Evolutionary conservation across 345 rosid species (phyloP).

Genomic region (Acer saccharum): DNA sequence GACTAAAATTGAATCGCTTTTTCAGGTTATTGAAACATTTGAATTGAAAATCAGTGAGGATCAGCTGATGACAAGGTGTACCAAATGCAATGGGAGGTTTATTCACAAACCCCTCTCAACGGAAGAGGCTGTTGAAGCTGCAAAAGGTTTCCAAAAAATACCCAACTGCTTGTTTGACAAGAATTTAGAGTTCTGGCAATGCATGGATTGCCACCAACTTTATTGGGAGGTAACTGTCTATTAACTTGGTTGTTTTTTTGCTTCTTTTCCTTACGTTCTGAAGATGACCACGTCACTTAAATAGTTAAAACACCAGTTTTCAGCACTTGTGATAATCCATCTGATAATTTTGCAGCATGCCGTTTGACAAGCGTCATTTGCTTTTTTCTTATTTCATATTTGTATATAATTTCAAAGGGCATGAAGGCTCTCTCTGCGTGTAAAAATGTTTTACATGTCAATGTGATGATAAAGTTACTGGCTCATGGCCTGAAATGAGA

Average conservation of each 20-base stretch:
- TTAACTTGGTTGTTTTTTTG: not conserved
- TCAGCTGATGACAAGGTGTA: constrained; percentile 90
- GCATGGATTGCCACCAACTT: constrained; percentile 92
- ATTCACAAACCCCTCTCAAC: constrained; percentile 77
- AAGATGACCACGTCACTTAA: not conserved
- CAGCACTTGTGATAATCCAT: not conserved
- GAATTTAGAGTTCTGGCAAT: constrained; percentile 91
- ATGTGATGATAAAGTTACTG: not conserved
- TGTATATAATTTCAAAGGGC: not conserved
- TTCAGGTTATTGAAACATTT: constrained; percentile 76
- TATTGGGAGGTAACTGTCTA: constrained; percentile 84
- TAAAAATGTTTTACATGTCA: not conserved
- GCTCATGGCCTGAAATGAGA: not conserved
- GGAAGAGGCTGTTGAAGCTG: constrained; percentile 92
- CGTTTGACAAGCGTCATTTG: not conserved
- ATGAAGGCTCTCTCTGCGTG: not conserved
- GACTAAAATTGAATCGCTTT: constrained; percentile 16
- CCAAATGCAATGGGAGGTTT: constrained; percentile 92
- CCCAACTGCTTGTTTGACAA: constrained; percentile 84
- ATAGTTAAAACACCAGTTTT: not conserved
- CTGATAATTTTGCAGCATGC: not conserved
- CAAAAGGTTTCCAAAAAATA: constrained; percentile 91
- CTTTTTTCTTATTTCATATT: not conserved
- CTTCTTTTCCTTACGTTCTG: not conserved
- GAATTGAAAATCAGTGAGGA: constrained; percentile 67